Evolutionary conservation across 768 basidiomycete genomes (phyloP), one percentile per base, ranked within the genome.

Genomic region (Lyophyllum decastes): DNA sequence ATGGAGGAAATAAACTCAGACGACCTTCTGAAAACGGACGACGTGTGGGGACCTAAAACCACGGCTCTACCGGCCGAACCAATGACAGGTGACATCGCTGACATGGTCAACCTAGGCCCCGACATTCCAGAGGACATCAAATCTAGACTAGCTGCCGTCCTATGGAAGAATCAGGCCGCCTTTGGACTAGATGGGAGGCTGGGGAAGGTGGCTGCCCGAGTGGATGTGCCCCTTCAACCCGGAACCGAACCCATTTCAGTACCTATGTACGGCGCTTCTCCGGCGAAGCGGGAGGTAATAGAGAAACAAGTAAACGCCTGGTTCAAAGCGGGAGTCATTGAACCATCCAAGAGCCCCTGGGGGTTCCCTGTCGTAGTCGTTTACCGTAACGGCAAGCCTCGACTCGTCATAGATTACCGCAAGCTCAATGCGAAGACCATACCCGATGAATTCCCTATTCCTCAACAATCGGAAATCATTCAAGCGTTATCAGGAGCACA

Each of bases 281-380:
- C 68, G 2, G 70, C 63, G 1, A 72, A 71, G 38, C 34, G 67
- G 17, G 59, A 68, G 49, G 64, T 73, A 0, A 71, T 72, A 6
- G 65, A 71, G 35, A 61, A 67, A 34, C 71, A 72, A 48, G 58
- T 73, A 21, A 59, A 68, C 12, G 38, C 60, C 0, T 78, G 75
- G 75, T 58, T 78, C 8, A 48, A 64, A 16, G 55, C 63, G 4
- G 75, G 67, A 0, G 72, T 80, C 0, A 78, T 80, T 19, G 75
- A 80, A 51, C 71, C 70, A 0, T 78, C 76, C 0, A 53, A 58
- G 1, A 77, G 77, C 57, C 78, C 76, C 0, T 81, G 73, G 72
- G 70, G 45, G 0, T 68, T 67, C 0, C 73, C 71, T 0, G 66
- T 66, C 1, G 60, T 72, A 14, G 74, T 77, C 8, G 72, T 71